Conservation (phyloP, 495 filamentous ascomycete species). For the Aspergillus wentii region DNA sequence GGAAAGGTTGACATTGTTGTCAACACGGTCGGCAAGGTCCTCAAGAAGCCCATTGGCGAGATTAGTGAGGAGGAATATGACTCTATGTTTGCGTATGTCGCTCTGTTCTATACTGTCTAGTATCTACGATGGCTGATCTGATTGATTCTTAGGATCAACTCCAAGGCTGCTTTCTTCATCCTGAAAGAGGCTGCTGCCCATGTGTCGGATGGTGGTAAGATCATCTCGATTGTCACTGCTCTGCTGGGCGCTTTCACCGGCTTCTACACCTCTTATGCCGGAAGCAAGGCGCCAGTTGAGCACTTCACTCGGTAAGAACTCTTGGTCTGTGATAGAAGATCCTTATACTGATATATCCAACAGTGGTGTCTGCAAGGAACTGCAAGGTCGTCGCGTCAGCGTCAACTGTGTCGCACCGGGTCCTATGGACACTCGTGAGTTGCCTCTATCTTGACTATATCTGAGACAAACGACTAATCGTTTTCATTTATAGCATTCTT, state of each 20-base stretch:
- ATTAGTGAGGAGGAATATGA: constrained; percentile 48
- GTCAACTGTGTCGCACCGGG: constrained; percentile 34
- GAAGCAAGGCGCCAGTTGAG: constrained; percentile 35
- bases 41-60: constrained; percentile 44
- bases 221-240: constrained; percentile 34
- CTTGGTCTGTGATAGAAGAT: background rate
- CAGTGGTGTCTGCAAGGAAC: constrained; percentile 33
- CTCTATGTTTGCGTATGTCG: constrained; percentile 32
- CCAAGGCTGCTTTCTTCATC: constrained; percentile 33
- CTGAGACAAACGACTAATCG: background rate
- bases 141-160: constrained; percentile 23
- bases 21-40: constrained; percentile 46
- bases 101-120: background rate
- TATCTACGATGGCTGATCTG: background rate
- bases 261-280: constrained; percentile 35
- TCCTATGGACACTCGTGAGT: constrained; percentile 40
- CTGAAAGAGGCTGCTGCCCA: constrained; percentile 28
- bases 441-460: background rate
- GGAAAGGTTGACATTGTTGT: constrained; percentile 49
- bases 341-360: constrained; percentile 1
- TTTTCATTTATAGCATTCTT: constrained; percentile 23
- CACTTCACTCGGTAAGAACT: constrained; percentile 28
- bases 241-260: constrained; percentile 33
- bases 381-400: constrained; percentile 26
- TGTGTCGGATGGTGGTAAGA: constrained; percentile 29